A percentile compares a stretch with the other conserved stretches of the same genome.
phyloP scores from a whole-genome alignment of 2,329 filamentous ascomycete genomes.

The Cladosporium sp. region DNA sequence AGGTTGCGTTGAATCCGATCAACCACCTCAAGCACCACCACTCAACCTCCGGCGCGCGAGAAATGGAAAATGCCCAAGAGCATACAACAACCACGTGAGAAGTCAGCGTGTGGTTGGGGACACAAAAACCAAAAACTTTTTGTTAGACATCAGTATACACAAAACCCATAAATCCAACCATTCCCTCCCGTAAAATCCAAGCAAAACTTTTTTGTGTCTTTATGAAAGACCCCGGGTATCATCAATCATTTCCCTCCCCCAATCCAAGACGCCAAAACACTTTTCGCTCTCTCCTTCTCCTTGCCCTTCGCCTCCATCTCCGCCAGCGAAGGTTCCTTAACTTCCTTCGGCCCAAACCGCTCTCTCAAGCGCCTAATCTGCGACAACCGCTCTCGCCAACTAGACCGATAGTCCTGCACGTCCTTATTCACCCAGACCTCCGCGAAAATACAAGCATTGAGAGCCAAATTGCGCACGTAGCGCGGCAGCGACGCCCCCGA shows the following conservation, averaged over 20 bases:
- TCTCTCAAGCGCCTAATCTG: slow-evolving; percentile 83
- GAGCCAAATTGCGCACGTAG: slow-evolving; percentile 82
- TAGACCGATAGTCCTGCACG: slow-evolving; percentile 71
- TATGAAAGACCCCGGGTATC: slow-evolving; percentile 8
- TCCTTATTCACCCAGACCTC: slow-evolving; percentile 81
- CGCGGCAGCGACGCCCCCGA: slow-evolving; percentile 77
- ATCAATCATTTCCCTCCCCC: slow-evolving; percentile 19
- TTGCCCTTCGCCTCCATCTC: slow-evolving; percentile 10
- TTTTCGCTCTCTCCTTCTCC: slow-evolving; percentile 17
- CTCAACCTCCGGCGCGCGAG: neutral
- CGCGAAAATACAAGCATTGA: slow-evolving; percentile 93
- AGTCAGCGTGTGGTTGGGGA: neutral
- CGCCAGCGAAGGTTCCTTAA: neutral
- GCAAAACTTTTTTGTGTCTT: slow-evolving; percentile 16
- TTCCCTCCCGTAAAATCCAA: neutral
- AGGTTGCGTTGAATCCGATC: neutral
- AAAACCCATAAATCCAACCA: neutral
- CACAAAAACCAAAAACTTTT: neutral
- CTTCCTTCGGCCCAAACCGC: slow-evolving; percentile 37
- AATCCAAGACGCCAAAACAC: slow-evolving; percentile 20
- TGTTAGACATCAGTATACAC: neutral
- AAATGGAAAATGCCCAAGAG: neutral
- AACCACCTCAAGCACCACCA: neutral
- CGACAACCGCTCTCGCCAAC: slow-evolving; percentile 83
- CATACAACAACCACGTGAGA: neutral